Base-by-base conservation (phyloP, 2,329 filamentous ascomycete species). In the Paraconiothyrium brasiliense region DNA sequence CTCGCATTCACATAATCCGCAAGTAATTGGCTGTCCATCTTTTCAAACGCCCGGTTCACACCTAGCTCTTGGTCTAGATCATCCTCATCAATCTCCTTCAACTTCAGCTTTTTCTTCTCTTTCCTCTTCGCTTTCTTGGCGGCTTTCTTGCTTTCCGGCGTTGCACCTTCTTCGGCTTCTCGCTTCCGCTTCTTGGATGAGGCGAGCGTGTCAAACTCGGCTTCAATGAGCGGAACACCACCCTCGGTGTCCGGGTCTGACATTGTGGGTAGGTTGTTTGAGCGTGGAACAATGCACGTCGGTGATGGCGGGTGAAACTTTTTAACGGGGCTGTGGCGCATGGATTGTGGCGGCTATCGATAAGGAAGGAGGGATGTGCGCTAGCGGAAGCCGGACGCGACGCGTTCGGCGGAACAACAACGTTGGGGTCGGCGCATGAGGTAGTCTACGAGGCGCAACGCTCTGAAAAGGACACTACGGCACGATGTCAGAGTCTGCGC, bases 1-100 rank as follows among this genome's bases (percentile, higher is more conserved):
- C 91, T 88, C 74, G 95, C 90, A 7, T 91, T 91, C 64, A 97
- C 84, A 76, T 97, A 89, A 76, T 97, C 94, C 1, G 94, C 92
- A 50, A 97, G 82, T 46, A 97, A 84, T 67, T 90, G 87, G 62
- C 88, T 90, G 77, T 97, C 92, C 90, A 97, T 94, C 63, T 88
- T 87, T 48, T 89, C 87, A 75, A 97, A 92, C 3, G 91, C 87
- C 66, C 87, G 88, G 80, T 97, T 97, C 67, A 97, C 82, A 7
- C 90, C 79, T 39, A 79, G 66, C 68, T 80, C 76, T 62, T 78
- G 73, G 62, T 84, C 81, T 59, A 84, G 61, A 22, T 82, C 79
- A 50, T 82, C 90, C 37, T 90, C 86, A 70, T 93, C 88, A 47
- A 88, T 84, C 74, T 93, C 89, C 60, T 85, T 82, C 57, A 81